These are phyloP conservation scores for Pachysandra terminalis DNA, from an alignment of 164 flowering plant species.

Conservation along the genomic window DNA sequence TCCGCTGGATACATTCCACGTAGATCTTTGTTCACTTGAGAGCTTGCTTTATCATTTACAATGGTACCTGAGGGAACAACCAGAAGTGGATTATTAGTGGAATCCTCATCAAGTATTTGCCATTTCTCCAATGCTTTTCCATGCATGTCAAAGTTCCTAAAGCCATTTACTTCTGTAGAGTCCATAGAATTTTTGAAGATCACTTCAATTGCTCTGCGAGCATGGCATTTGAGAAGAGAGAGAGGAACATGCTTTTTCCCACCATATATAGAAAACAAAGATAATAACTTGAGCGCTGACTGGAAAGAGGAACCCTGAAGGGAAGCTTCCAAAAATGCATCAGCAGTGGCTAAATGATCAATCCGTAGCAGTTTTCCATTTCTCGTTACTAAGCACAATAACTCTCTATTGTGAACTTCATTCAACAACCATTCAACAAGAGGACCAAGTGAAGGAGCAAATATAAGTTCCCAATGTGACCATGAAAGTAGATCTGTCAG, in stretches of 20 bases:
- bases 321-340: slow-evolving; percentile 66
- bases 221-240: slow-evolving; percentile 68
- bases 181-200: slow-evolving; percentile 45
- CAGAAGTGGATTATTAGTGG: slow-evolving; percentile 3
- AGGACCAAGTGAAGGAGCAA: slow-evolving; percentile 90
- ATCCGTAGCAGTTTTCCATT: slow-evolving; percentile 71
- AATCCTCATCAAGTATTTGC: slow-evolving; percentile 9
- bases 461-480: slow-evolving; percentile 87
- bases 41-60: slow-evolving; percentile 3
- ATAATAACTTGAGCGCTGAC: slow-evolving; percentile 68
- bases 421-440: slow-evolving; percentile 68
- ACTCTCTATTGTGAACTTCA: slow-evolving; percentile 53
- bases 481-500: slow-evolving; percentile 65
- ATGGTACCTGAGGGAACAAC: neutral
- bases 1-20: slow-evolving; percentile 19
- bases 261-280: slow-evolving; percentile 60
- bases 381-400: slow-evolving; percentile 65
- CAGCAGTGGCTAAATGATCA: slow-evolving; percentile 64
- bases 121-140: slow-evolving; percentile 14
- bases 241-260: slow-evolving; percentile 58
- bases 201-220: slow-evolving; percentile 63
- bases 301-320: slow-evolving; percentile 64
- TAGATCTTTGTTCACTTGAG: slow-evolving; percentile 7
- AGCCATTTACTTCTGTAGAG: slow-evolving; percentile 14
- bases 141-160: slow-evolving; percentile 11